Conservation (phyloP, 768 basidiomycete species). For the Tylopilus rubrobrunneus region DNA sequence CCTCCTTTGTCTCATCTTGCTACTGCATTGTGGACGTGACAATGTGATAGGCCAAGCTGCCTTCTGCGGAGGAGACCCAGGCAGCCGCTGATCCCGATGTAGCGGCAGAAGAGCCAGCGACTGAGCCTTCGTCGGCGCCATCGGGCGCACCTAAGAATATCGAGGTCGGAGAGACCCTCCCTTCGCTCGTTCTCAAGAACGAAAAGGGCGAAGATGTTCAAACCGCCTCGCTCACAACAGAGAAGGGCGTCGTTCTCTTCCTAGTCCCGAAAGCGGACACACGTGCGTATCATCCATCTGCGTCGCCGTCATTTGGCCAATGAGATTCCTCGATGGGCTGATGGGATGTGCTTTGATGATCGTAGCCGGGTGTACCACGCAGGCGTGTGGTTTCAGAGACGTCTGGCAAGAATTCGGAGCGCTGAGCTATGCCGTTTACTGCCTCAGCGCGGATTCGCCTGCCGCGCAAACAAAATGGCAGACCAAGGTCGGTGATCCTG, state of each 20-base stretch:
- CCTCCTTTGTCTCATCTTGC: too few relatives aligned
- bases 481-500: slow-evolving; percentile 55
- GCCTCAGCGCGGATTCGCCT: slow-evolving; percentile 76
- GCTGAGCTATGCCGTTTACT: slow-evolving; percentile 68
- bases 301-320: too few relatives aligned
- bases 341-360: not conserved
- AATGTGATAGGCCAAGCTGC: slow-evolving; percentile 16
- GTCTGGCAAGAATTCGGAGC: slow-evolving; percentile 70
- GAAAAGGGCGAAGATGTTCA: slow-evolving; percentile 81
- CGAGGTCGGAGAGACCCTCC: slow-evolving; percentile 72
- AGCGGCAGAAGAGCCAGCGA: slow-evolving; percentile 1
- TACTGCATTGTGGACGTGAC: too few relatives aligned
- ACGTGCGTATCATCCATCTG: slow-evolving; percentile 42
- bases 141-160: slow-evolving; percentile 30
- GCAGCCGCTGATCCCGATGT: not conserved
- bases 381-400: slow-evolving; percentile 92
- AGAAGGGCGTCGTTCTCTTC: slow-evolving; percentile 79
- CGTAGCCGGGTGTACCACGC: slow-evolving; percentile 83
- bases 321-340: not conserved
- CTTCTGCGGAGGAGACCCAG: slow-evolving; percentile 10
- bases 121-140: slow-evolving; percentile 7
- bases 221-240: slow-evolving; percentile 55
- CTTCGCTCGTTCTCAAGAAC: slow-evolving; percentile 73
- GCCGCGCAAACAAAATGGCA: slow-evolving; percentile 81
- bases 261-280: slow-evolving; percentile 84